Percentiles rank a stretch among this genome's conserved stretches.
These are phyloP conservation scores for Penicillium antarcticum DNA, from an alignment of 495 filamentous ascomycete species.

Conservation along the genomic window DNA sequence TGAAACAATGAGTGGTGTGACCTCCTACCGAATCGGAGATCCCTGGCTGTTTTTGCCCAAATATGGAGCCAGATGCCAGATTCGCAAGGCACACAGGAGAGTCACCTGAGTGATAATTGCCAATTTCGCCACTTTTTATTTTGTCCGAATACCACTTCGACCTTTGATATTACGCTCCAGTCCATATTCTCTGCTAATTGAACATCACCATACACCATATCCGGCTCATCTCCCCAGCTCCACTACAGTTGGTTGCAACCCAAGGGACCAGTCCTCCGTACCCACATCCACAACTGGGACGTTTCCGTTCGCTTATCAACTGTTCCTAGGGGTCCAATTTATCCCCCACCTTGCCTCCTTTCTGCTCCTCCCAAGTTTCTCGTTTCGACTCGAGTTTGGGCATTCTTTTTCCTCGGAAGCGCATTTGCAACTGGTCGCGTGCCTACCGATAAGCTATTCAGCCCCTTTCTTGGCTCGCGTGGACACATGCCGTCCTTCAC, in stretches of 20 bases:
- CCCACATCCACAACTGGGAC: constrained; percentile 13
- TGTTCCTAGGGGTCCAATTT: constrained; percentile 11
- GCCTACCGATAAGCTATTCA: not conserved
- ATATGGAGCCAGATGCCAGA: constrained; percentile 9
- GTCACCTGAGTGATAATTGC: constrained; percentile 30
- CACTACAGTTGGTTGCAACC: constrained; percentile 3
- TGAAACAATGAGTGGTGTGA: not conserved
- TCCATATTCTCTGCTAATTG: not conserved
- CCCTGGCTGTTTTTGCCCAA: not conserved
- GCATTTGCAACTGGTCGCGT: constrained; percentile 12
- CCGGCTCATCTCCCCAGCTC: constrained; percentile 1
- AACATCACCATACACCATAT: not conserved
- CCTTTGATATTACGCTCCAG: not conserved
- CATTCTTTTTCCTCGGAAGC: not conserved
- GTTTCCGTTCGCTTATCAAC: constrained; percentile 22
- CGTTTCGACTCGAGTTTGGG: not conserved
- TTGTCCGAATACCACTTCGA: not conserved
- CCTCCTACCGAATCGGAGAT: not conserved
- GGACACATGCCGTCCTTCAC: constrained; percentile 36
- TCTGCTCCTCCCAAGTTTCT: not conserved
- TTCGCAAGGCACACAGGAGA: constrained; percentile 12
- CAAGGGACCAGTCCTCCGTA: constrained; percentile 2
- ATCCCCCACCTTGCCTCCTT: constrained; percentile 13
- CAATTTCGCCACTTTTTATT: constrained; percentile 20
- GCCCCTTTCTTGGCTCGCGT: constrained; percentile 6